Base-by-base conservation (phyloP, 805 yeast genomes). In the Blastobotrys terrestris region DNA sequence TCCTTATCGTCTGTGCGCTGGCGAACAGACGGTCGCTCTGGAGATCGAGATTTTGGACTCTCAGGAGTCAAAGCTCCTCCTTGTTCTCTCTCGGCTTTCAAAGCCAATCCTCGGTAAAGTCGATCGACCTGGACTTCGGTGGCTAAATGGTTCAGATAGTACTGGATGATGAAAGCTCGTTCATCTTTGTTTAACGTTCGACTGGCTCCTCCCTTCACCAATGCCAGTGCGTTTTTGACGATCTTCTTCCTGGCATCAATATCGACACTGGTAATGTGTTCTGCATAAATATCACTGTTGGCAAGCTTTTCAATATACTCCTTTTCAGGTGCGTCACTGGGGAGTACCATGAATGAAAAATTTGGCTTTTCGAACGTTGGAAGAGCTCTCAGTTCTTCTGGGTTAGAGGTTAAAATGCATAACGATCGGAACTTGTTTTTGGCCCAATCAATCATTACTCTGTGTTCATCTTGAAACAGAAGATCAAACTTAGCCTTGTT, bases 391-490 rank as follows among this genome's bases (percentile, higher is more conserved):
- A 71, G 61, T 51, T 72, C 71, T 21, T 62, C 69, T 2, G 89
- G 87, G 6, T 55, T 53, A 21, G 70, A 80, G 2, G 81, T 69
- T 19, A 85, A 65, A 2, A 85, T 73, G 58, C 86, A 76, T 60
- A 78, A 64, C 1, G 86, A 71, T 51, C 92, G 70, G 64, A 83
- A 84, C 65, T 79, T 78, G 70, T 85, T 85, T 61, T 83, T 83
- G 46, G 72, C 63, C 76, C 81, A 85, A 62, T 85, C 91, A 16
- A 82, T 74, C 52, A 83, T 69, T 11, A 85, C 80, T 21, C 90
- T 71, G 62, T 84, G 82, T 52, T 83, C 83, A 64, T 84, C 87
- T 31, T 46, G 49, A 13, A 67, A 56, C 44, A 84, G 55, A 5
- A 67, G 57, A 48, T 73, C 72, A 58, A 85, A 80, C 39, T 64